Evolutionary conservation across 129 eudicot genomes (phyloP), one percentile per base, ranked within the genome.

Genomic region (Ambrosia trifida): DNA sequence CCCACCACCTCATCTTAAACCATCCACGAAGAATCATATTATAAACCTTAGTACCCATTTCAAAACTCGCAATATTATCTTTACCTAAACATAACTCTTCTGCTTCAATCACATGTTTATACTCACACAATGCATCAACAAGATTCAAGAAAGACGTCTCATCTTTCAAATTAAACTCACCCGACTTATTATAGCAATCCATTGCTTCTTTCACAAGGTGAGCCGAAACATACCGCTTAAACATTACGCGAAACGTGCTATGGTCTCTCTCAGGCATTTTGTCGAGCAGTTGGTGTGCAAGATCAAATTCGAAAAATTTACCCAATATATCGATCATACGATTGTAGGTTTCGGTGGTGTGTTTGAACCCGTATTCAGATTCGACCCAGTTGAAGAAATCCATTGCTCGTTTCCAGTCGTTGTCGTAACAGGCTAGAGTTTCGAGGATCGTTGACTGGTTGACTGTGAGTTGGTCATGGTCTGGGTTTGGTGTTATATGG

Each of bases 1-100:
- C 44, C 98, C 98, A 89, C 97, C 97, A 85, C 64, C 89, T 81
- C 81, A 94, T 72, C 61, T 85, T 94, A 71, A 78, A 84, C 89
- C 95, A 94, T 65, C 98, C 98, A 0, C 95, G 85, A 53, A 94
- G 90, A 79, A 94, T 87, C 82, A 94, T 85, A 62, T 94, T 94
- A 63, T 84, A 84, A 6, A 87, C 83, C 74, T 86, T 94, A 3
- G 93, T 80, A 68, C 82, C 82, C 63, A 75, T 68, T 3, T 73
- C 63, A 66, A 84, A 78, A 67, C 69, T 60, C 35, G 14, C 32
- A 68, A 74, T 18, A 56, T 72, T 65, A 51, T 14, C 68, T 71
- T 71, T 78, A 7, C 80, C 84, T 19, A 89, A 84, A 80, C 96
- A 89, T 70, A 94, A 78, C 50, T 87, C 97, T 58, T 89, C 90